These are phyloP conservation scores for Ascomycota sp. DNA, from an alignment of 2,329 filamentous ascomycete genomes.

Conservation along the genomic window DNA sequence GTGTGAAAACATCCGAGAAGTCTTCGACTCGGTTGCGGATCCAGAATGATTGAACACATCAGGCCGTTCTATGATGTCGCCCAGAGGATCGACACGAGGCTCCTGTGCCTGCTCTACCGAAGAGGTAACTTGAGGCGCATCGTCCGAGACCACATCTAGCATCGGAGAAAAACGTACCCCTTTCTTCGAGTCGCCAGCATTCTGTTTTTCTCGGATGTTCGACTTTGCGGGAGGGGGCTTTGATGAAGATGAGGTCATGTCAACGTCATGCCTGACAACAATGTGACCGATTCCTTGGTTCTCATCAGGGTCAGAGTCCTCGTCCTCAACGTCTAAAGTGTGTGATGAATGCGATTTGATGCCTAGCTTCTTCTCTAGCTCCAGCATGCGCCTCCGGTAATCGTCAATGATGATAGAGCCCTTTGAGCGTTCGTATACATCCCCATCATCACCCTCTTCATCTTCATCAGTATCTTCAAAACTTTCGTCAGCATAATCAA, in stretches of 20 bases:
- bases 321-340: slow-evolving; percentile 25
- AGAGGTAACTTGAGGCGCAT: slow-evolving; percentile 5
- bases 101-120: slow-evolving; percentile 7
- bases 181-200: slow-evolving; percentile 28
- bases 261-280: slow-evolving; percentile 18
- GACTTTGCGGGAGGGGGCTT: slow-evolving; percentile 10
- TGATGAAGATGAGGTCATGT: slow-evolving; percentile 5
- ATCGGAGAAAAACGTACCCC: slow-evolving; percentile 61
- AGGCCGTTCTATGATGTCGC: slow-evolving; percentile 30
- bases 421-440: slow-evolving; percentile 56
- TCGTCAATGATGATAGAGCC: slow-evolving; percentile 47
- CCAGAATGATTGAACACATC: slow-evolving; percentile 7
- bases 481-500: slow-evolving; percentile 29
- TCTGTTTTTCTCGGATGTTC: slow-evolving; percentile 12
- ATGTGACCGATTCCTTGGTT: slow-evolving; percentile 37
- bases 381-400: slow-evolving; percentile 66
- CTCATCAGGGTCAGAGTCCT: slow-evolving; percentile 15
- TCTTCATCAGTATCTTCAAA: slow-evolving; percentile 31
- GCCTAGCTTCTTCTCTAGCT: slow-evolving; percentile 58
- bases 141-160: slow-evolving; percentile 44
- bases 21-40: slow-evolving; percentile 11
- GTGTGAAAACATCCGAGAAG: slow-evolving; percentile 22
- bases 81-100: slow-evolving; percentile 23
- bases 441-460: slow-evolving; percentile 47
- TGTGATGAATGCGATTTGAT: slow-evolving; percentile 32